A percentile compares a stretch with the other conserved stretches of the same genome.
Conservation (phyloP, 2,329 filamentous ascomycete genomes). For the Penicillium freii region DNA sequence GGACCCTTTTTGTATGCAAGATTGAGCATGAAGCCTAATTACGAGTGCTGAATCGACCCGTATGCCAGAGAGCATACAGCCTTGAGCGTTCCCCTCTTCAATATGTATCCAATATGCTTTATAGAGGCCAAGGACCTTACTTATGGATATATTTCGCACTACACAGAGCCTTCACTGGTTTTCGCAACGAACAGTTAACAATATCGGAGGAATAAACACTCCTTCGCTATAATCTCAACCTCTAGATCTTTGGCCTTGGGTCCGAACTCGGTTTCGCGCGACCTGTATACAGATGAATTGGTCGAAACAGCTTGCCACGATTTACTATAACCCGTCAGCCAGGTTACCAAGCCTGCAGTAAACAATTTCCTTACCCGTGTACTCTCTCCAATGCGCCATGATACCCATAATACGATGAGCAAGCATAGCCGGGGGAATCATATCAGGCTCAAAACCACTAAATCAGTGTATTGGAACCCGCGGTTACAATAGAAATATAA, state of each 20-base stretch:
- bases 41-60: too few relatives aligned
- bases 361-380: constrained; percentile 25
- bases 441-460: constrained; percentile 31
- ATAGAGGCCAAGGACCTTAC: background rate
- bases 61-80: too few relatives aligned
- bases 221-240: too few relatives aligned
- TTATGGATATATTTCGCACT: too few relatives aligned
- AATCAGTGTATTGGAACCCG: background rate
- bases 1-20: too few relatives aligned
- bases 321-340: constrained; percentile 20
- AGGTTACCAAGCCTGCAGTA: background rate
- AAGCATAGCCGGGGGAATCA: constrained; percentile 33
- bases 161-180: accelerated
- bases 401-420: constrained; percentile 33
- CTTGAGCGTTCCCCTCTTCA: too few relatives aligned
- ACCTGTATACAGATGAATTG: constrained; percentile 31
- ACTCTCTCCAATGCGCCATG: constrained; percentile 38
- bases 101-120: accelerated
- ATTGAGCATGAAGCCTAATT: too few relatives aligned
- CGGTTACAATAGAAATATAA: background rate
- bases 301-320: constrained; percentile 31
- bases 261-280: constrained; percentile 3
- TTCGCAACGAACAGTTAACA: background rate
- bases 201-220: background rate
- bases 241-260: constrained; percentile 14